These are phyloP conservation scores for Sugiyamaella novakii DNA, from an alignment of 1,139 yeast species.

Conservation along the genomic window DNA sequence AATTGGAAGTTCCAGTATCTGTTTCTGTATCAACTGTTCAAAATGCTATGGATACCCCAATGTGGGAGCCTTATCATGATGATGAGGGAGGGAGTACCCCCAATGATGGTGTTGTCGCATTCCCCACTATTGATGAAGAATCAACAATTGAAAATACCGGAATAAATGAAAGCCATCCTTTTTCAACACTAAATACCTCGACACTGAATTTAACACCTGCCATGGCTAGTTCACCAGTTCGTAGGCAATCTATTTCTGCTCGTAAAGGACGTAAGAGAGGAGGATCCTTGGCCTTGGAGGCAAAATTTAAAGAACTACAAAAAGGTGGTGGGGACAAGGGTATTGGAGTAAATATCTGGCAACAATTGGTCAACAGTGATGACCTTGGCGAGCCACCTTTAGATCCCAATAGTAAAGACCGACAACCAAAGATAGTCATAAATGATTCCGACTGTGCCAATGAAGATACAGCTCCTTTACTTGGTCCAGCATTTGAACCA, in stretches of 20 bases:
- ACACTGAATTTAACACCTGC: constrained; percentile 13
- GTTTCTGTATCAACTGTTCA: constrained; percentile 39
- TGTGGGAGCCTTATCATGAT: constrained; percentile 20
- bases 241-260: constrained; percentile 5
- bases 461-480: constrained; percentile 16
- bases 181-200: too few relatives aligned
- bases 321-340: constrained; percentile 1
- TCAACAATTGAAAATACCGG: constrained; percentile 6
- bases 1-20: constrained; percentile 58
- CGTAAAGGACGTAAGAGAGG: constrained; percentile 26
- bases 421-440: background rate
- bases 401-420: constrained; percentile 2
- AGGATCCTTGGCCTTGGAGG: constrained; percentile 34
- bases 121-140: constrained; percentile 11
- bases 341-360: constrained; percentile 20
- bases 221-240: constrained; percentile 11
- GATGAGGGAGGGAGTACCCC: too few relatives aligned
- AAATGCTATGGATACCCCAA: constrained; percentile 32
- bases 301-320: constrained; percentile 32
- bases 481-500: constrained; percentile 15
- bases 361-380: constrained; percentile 15
- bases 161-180: background rate
- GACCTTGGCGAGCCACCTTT: constrained; percentile 20
- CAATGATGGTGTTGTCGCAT: background rate
- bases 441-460: constrained; percentile 2